Evolutionary conservation across 768 basidiomycete genomes (phyloP).

Genomic region (Rhodotorula graminis): DNA sequence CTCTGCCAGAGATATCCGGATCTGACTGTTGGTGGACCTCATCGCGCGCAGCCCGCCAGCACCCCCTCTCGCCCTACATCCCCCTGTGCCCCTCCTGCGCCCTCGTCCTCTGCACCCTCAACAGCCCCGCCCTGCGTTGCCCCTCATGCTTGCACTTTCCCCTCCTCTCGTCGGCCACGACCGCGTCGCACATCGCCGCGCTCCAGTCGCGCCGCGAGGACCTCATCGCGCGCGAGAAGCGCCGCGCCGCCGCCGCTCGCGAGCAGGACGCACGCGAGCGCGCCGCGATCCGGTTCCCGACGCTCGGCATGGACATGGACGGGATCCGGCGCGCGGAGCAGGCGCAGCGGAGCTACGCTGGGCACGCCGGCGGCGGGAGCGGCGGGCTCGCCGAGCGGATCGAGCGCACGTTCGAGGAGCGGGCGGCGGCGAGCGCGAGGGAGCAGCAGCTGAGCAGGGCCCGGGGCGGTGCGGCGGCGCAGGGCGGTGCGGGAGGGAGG

Average conservation of each 20-base stretch:
- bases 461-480: background rate
- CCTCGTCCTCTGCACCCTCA: conserved; percentile 32
- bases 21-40: background rate
- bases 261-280: conserved; percentile 14
- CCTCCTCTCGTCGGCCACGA: conserved; percentile 3
- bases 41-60: conserved; percentile 13
- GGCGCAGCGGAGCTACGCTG: conserved; percentile 14
- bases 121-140: conserved; percentile 23
- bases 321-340: background rate
- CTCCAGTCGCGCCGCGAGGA: background rate
- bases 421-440: background rate
- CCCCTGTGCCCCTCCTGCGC: conserved; percentile 30
- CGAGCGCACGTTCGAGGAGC: conserved; percentile 10
- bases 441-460: background rate
- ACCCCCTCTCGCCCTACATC: conserved; percentile 14
- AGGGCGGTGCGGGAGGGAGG: background rate
- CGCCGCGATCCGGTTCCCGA: conserved; percentile 23
- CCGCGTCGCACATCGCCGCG: conserved; percentile 4
- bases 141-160: conserved; percentile 25
- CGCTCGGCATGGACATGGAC: conserved; percentile 7
- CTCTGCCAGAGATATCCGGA: background rate
- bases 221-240: conserved; percentile 8
- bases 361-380: conserved; percentile 16
- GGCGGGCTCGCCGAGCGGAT: conserved; percentile 9
- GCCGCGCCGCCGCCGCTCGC: background rate